phyloP scores from a whole-genome alignment of 2,329 filamentous ascomycete species.

The Xylariales sp. region DNA sequence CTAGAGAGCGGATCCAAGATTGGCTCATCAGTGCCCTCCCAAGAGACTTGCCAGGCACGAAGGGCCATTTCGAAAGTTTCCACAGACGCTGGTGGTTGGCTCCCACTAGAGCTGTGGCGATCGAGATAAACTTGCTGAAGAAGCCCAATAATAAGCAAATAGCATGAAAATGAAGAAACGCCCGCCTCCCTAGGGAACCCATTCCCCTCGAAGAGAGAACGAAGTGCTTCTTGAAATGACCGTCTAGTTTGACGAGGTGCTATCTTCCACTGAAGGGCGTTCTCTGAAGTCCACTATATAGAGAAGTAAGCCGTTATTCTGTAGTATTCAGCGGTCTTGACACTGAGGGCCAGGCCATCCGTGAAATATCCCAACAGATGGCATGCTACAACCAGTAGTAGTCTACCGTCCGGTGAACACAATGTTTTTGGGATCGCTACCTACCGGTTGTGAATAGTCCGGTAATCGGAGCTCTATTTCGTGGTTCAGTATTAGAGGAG shows the following conservation, averaged over 20 bases:
- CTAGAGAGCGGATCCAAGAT: conserved; percentile 64
- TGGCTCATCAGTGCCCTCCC: conserved; percentile 64
- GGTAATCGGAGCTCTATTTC: conserved; percentile 67
- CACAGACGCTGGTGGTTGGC: conserved; percentile 52
- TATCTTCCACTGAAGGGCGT: conserved; percentile 61
- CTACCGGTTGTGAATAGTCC: conserved; percentile 53
- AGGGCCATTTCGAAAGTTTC: conserved; percentile 59
- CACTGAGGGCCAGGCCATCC: not conserved
- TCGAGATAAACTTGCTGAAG: conserved; percentile 65
- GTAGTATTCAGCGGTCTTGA: too few species aligned
- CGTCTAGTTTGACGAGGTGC: conserved; percentile 40
- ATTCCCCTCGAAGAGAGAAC: conserved; percentile 45
- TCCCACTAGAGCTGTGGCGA: conserved; percentile 50
- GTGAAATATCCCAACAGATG: not conserved
- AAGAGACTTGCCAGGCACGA: conserved; percentile 62
- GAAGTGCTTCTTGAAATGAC: conserved; percentile 51
- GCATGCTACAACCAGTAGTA: not conserved
- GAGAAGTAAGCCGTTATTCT: conserved; percentile 3
- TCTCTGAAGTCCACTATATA: conserved; percentile 66
- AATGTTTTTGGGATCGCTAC: not conserved
- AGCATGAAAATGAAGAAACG: conserved; percentile 64
- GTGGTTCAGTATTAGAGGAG: conserved; percentile 66
- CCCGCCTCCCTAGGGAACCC: conserved; percentile 40
- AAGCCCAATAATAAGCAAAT: conserved; percentile 65
- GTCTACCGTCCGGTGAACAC: too few species aligned